Evolutionary conservation across 331 rosid genomes (phyloP), one percentile per base, ranked within the genome.

Genomic region (Prunus yedoensis): DNA sequence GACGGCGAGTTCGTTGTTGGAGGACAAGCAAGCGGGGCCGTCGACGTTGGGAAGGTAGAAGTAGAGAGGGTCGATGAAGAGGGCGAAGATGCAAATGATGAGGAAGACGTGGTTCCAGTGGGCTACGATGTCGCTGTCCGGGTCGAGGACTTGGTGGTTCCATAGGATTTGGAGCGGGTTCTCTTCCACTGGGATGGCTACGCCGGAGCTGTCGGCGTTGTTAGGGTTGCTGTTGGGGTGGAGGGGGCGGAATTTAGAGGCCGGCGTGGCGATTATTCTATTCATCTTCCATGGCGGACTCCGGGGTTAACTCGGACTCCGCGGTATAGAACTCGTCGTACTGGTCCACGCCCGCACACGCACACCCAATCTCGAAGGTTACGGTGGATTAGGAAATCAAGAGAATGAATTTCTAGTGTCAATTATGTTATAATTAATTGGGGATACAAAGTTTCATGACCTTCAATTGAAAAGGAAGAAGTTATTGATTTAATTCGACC

Each of bases 201-300:
- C 52, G 52, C 16, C 17, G 52, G 27, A n/a, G 74, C 30, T 3
- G 59, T 13, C 17, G 49, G 59, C 46, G 76, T 66, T 70, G 41
- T 71, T 35, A 3, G 69, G 52, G 25, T 25, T 49, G 17, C 77
- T 6, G 47, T 61, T 49, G 64, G 66, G 74, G 85, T 84, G 79
- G 82, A 84, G 77, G 8, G 76, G 94, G 87, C 91, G 93, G 87
- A 91, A 82, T 57, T 72, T 87, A 9, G 89, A 78, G n/a, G 91
- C 87, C 77, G 93, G 94, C 76, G 84, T 85, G 71, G 91, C 74
- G 76, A 88, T n/a, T 87, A 86, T 85, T 80, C 89, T 88, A 90
- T 89, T 84, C 97, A 94, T 94, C 88, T 90, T 94, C 98, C 98
- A 94, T 94, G 81, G 94, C 94, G 96, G 96, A 93, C 80, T 91